These are phyloP conservation scores for Ophiostoma novo-ulmi DNA, from an alignment of 2,329 filamentous ascomycete species.

Conservation along the genomic window DNA sequence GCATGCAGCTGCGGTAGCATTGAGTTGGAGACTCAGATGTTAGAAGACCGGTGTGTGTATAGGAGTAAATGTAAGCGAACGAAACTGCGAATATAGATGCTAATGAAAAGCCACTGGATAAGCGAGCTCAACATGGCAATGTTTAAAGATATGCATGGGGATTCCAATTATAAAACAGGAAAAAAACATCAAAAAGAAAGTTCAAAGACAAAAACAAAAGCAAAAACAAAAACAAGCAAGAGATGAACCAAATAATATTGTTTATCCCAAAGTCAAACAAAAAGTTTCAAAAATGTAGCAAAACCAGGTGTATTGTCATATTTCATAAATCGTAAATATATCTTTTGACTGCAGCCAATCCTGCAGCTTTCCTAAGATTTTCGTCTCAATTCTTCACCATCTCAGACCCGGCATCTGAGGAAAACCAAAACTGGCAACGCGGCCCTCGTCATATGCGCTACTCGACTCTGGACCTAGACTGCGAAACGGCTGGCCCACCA, in stretches of 20 bases:
- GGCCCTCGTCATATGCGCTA: not conserved
- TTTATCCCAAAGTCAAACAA: no score
- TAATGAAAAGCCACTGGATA: no score
- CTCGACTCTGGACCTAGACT: not conserved
- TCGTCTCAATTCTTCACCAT: not conserved
- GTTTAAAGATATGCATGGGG: no score
- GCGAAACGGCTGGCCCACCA: conserved; percentile 26
- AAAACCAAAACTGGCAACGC: not conserved
- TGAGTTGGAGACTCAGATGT: no score
- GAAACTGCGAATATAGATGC: no score
- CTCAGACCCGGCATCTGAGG: not conserved
- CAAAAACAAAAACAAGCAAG: not conserved
- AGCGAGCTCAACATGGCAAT: no score
- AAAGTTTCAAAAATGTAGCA: no score
- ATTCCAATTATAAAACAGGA: no score
- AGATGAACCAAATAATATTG: not conserved
- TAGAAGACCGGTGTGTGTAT: no score
- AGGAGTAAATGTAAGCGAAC: no score
- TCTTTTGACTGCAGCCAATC: not conserved
- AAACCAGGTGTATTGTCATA: no score
- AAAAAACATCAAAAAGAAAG: not conserved
- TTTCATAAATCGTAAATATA: not conserved
- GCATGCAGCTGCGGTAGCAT: no score
- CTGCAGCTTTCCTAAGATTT: not conserved
- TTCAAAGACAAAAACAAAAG: not conserved